phyloP scores from a whole-genome alignment of 1,139 yeast species.

The Geotrichum carabidarum region DNA sequence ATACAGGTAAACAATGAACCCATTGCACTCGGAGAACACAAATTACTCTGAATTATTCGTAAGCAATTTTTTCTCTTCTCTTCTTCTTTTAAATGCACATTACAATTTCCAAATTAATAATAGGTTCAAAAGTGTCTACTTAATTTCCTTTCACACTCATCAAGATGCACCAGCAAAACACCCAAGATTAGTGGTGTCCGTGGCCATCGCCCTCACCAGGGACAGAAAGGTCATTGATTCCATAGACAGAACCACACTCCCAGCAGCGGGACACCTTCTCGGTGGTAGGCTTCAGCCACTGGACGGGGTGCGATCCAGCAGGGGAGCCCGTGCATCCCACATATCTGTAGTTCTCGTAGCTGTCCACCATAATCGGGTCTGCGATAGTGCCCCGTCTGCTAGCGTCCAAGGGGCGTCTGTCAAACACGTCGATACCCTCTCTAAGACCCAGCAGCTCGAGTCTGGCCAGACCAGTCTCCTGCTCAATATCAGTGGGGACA shows the following conservation, averaged over 20 bases:
- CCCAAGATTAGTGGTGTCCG: slow-evolving; percentile 30
- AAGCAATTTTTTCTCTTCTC: neutral
- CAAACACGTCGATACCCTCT: slow-evolving; percentile 95
- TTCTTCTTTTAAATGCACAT: neutral
- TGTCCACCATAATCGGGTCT: slow-evolving; percentile 85
- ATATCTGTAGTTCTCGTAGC: slow-evolving; percentile 89
- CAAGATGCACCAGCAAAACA: too few relatives aligned
- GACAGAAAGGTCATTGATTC: slow-evolving; percentile 83
- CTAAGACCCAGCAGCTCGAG: slow-evolving; percentile 88
- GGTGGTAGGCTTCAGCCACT: slow-evolving; percentile 90
- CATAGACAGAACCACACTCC: slow-evolving; percentile 97
- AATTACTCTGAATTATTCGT: too few relatives aligned
- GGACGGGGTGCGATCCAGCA: slow-evolving; percentile 82
- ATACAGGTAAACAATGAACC: too few relatives aligned
- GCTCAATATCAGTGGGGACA: slow-evolving; percentile 90
- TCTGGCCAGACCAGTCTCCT: slow-evolving; percentile 98
- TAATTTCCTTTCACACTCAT: too few relatives aligned
- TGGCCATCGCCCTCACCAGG: slow-evolving; percentile 56
- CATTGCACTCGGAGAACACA: too few relatives aligned
- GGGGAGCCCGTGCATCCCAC: slow-evolving; percentile 98
- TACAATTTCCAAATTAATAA: neutral
- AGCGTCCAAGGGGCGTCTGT: slow-evolving; percentile 79
- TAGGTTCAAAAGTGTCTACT: too few relatives aligned
- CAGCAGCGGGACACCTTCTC: slow-evolving; percentile 91
- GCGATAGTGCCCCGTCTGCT: slow-evolving; percentile 84